Evolutionary conservation across 169 alveolate genomes (phyloP), one percentile per base, ranked within the genome.

Genomic region (Plasmodium berghei): DNA sequence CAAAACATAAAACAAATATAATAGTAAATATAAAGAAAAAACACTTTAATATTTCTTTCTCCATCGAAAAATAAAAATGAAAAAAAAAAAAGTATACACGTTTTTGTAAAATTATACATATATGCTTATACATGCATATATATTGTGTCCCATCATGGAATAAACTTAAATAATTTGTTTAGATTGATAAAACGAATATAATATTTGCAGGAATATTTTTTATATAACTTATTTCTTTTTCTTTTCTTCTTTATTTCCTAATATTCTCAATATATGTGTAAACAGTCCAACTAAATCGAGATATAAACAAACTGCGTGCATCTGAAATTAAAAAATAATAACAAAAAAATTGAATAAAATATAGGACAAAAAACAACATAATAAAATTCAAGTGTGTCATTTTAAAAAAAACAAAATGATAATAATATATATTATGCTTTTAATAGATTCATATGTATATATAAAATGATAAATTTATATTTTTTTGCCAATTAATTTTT

Each of bases 251-350:
- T 80, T 80, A 56, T 80, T 62, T 1, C 90, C 71, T 24, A 80
- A 46, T 64, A 80, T 80, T 70, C 90, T 80, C 49, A 80, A 61
- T 42, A 80, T 54, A 70, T 80, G 90, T 58, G 90, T 80, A 28
- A 80, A 80, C 10, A 80, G 52, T 54, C 90, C 90, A 4, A 80
- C 83, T 42, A 80, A 46, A 46, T 80, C 90, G 42, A 80, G 58
- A 9, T 80, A 80, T 46, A 80, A 55, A 26, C 90, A 80, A 66
- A 80, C 42, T 46, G 90, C 42, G 49, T 80, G 90, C 90, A 80
- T 80, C 90, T 80, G 24, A 70, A 46, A 69, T n/a, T 5, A 59
- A 56, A 62, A 75, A 48, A 34, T 34, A 34, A 34, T 8, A 34
- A 34, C 42, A 46, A 14, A 45, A 48, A 70, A 70, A 70, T 16